phyloP scores from a whole-genome alignment of 805 yeast species.

The Ogataea methanolica region DNA sequence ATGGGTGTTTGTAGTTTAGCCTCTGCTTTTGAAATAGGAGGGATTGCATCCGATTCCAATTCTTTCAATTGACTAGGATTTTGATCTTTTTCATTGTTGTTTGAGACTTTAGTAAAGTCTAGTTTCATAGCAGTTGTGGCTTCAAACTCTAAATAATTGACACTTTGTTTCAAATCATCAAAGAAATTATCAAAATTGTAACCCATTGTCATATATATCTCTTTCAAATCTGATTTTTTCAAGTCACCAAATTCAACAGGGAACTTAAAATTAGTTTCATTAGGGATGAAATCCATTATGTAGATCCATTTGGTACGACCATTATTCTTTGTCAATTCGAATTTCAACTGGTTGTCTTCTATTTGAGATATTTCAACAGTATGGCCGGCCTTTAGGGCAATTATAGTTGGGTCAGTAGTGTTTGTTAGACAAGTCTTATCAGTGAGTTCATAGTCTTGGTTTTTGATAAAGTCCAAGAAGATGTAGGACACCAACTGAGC shows the following conservation, averaged over 20 bases:
- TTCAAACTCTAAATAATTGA: not conserved
- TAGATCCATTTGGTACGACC: constrained; percentile 4
- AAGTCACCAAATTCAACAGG: constrained; percentile 1
- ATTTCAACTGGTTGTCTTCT: not conserved
- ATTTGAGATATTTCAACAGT: not conserved
- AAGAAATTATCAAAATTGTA: constrained; percentile 3
- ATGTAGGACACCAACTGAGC: constrained; percentile 7
- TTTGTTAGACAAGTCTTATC: constrained; percentile 1
- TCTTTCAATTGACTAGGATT: not conserved
- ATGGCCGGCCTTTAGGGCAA: constrained; percentile 1
- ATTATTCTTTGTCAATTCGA: constrained; percentile 1
- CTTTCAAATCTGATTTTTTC: not conserved
- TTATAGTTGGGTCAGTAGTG: not conserved
- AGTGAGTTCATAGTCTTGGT: constrained; percentile 1
- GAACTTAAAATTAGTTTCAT: not conserved
- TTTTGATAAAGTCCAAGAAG: constrained; percentile 4
- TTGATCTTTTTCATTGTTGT: too few relatives aligned
- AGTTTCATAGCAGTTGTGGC: not conserved
- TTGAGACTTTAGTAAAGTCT: not conserved
- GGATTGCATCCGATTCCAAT: not conserved
- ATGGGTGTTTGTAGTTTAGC: not conserved
- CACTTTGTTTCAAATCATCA: not conserved
- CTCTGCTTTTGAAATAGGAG: not conserved
- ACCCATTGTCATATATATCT: constrained; percentile 1
- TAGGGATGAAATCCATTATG: not conserved